Conservation (phyloP, 2,329 filamentous ascomycete genomes). For the Cryphonectria parasitica region DNA sequence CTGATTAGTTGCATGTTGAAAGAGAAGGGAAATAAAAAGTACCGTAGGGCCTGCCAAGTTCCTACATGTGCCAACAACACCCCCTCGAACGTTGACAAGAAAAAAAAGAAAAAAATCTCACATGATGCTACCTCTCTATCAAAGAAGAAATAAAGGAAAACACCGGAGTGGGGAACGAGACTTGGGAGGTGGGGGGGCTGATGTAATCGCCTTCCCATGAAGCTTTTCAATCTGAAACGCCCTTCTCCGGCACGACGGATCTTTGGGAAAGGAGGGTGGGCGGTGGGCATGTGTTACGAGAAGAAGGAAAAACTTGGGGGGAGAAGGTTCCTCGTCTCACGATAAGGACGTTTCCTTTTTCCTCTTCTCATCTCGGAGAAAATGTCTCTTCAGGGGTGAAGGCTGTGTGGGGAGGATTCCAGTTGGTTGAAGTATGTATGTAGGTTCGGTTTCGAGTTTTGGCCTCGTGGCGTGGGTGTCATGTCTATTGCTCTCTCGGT, state of each 20-base stretch:
- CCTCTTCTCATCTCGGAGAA: neutral
- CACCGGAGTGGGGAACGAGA: no score
- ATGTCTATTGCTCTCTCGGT: neutral
- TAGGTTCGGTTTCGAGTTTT: neutral
- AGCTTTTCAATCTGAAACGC: conserved; percentile 1
- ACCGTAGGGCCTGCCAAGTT: neutral
- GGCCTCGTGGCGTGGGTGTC: neutral
- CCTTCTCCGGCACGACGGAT: neutral
- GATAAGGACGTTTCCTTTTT: neutral
- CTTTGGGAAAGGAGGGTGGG: no score
- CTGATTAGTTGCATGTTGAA: no score
- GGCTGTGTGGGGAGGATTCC: neutral
- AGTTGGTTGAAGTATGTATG: neutral
- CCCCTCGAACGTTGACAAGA: neutral
- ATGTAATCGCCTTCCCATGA: neutral
- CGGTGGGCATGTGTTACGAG: no score
- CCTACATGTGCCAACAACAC: no score
- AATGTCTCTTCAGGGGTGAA: neutral
- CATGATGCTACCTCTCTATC: neutral
- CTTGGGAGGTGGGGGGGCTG: neutral
- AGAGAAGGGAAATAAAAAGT: no score
- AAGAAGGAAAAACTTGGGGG: neutral
- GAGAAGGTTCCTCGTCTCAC: neutral
- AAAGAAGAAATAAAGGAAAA: neutral
- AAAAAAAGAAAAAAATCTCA: no score